Base-by-base conservation (phyloP, 805 yeast species). In the Starmerella gropengiesseri region DNA sequence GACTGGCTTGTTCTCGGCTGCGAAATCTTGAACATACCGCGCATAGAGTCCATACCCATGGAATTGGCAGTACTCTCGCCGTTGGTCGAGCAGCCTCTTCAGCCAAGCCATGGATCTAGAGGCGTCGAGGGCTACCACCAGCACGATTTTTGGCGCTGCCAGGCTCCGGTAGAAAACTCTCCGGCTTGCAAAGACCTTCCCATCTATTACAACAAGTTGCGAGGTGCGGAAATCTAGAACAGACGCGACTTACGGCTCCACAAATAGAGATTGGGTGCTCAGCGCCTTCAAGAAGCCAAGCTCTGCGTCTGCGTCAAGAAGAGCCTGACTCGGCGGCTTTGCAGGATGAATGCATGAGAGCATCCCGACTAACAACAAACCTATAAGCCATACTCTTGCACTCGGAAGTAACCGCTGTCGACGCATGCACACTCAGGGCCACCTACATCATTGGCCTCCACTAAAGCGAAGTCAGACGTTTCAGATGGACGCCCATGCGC, bases 1-100 rank as follows among this genome's bases (percentile, higher is more conserved):
- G 8, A 43, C 47, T 2, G 52, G 49, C 18, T 55, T 58, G 48
- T 40, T 54, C 5, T 43, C 43, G 7, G 51, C 48, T 14, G 74
- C 60, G 57, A 83, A 82, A 58, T 86, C 95, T 60, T 84, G 89
- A 18, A 71, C 56, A 83, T 93, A 85, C 41, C 94, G 71, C 9
- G 79, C 74, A 54, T 81, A 86, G 19, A 83, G 61, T 28, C 93
- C 95, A 58, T 78, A 85, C 21, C 71, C 70, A 54, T 83, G 84
- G 8, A 63, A 63, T 57, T 78, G 80, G 3, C 91, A 91, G 56
- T 85, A 86, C 56, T 79, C 81, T 25, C 80, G 80, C 59, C 95
- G 71, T 60, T 86, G 86, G 58, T 82, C 85, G 13, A 82, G 80
- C 42, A 84, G 64, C 42, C 70, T 70, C 7, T 75, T 71, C 34